Evolutionary conservation across 2,329 filamentous ascomycete genomes (phyloP).

Genomic region (Aspergillus ochraceus): DNA sequence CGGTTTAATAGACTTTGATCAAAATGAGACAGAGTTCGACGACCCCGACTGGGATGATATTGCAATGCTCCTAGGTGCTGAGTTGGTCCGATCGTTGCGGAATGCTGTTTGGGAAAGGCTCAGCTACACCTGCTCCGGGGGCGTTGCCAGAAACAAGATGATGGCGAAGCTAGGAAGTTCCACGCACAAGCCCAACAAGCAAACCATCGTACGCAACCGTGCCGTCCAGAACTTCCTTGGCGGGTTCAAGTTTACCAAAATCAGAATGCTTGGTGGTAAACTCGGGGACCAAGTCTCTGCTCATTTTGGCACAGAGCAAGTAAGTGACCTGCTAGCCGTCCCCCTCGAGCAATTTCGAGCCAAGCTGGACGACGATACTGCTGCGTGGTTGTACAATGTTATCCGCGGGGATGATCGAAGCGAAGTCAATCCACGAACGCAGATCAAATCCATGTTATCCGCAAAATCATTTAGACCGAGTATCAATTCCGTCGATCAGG

Average conservation of each 20-base stretch:
- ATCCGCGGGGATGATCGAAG: slow-evolving; percentile 83
- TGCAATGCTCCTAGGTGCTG: slow-evolving; percentile 79
- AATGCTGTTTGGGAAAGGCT: slow-evolving; percentile 66
- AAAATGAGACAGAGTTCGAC: slow-evolving; percentile 68
- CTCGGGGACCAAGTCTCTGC: slow-evolving; percentile 81
- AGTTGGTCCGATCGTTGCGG: slow-evolving; percentile 79
- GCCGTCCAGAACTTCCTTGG: slow-evolving; percentile 77
- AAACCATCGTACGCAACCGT: slow-evolving; percentile 88
- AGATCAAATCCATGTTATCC: slow-evolving; percentile 96
- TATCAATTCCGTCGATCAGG: slow-evolving; percentile 77
- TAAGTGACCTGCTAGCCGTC: slow-evolving; percentile 72
- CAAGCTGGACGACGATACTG: slow-evolving; percentile 80
- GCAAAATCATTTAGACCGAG: slow-evolving; percentile 90
- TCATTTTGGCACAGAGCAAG: slow-evolving; percentile 76
- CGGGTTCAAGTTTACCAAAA: slow-evolving; percentile 90
- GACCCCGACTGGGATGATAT: slow-evolving; percentile 98
- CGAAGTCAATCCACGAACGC: slow-evolving; percentile 85
- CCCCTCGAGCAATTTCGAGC: slow-evolving; percentile 73
- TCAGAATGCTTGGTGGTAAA: slow-evolving; percentile 92
- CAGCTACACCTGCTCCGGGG: slow-evolving; percentile 88
- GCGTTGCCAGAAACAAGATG: slow-evolving; percentile 89
- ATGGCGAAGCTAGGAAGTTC: slow-evolving; percentile 89
- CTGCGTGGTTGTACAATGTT: slow-evolving; percentile 78
- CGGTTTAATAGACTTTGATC: slow-evolving; percentile 76
- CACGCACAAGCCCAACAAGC: slow-evolving; percentile 89